Base-by-base conservation (phyloP, 306 rosid genomes). In the Gastrolobium bilobum region DNA sequence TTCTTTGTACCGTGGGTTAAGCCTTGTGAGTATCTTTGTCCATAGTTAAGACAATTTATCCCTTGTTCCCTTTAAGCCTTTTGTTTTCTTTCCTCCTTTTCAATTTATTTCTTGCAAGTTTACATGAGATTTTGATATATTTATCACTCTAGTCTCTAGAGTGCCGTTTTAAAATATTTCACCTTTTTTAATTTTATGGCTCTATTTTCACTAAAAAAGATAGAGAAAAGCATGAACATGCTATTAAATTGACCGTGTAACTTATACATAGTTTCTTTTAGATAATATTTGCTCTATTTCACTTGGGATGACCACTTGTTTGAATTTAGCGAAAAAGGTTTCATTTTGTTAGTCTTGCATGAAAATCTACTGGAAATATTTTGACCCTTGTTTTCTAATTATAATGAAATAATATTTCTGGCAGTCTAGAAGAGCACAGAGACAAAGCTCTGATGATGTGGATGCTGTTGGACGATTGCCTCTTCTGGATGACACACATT, bases 401-500 rank as follows among this genome's bases (percentile, higher is more conserved):
- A 11, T 78, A 26, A 77, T 73, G 20, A 30, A 69, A 52, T 58
- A 73, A 51, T 68, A 72, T 68, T 82, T 85, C 33, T 88, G 87
- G 82, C 89, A 95, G 99, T 93, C 99, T 64, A 87, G 87, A 64
- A 89, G 83, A 77, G 87, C 91, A 4, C 88, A 78, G 87, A 87
- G 98, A 87, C 86, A 84, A 85, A 91, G 86, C 71, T 89, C 99
- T 59, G 98, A 95, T 91, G 99, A 95, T 84, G 97, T 95, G 77
- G 88, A 95, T 83, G 97, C 96, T 11, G 90, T 90, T 76, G 84
- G 82, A 39, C 90, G 94, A 57, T 92, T 93, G 84, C 97, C 94
- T 5, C 58, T 95, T 79, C 79, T 95, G 81, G 90, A 91, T 83
- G 90, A 90, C 44, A 85, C 94, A 35, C 83, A 85, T 85, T 91